phyloP scores from a whole-genome alignment of 2,329 filamentous ascomycete genomes.

The Paecilomyces fulvus region DNA sequence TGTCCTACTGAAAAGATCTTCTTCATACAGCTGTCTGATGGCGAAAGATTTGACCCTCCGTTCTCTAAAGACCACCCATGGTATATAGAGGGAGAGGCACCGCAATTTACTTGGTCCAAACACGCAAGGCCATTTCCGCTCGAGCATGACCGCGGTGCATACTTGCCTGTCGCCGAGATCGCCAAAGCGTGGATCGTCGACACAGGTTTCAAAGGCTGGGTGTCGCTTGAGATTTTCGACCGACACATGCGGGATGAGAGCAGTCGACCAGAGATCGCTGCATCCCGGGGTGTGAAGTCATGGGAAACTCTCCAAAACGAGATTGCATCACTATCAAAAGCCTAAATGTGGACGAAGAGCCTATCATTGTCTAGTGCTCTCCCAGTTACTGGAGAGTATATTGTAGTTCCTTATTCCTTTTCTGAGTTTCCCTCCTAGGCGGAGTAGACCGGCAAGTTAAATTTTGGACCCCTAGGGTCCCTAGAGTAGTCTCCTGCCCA shows the following conservation, averaged over 20 bases:
- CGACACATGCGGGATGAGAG: conserved; percentile 16
- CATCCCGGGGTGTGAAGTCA: conserved; percentile 7
- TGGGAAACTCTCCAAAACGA: too few relatives aligned
- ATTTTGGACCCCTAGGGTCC: too few relatives aligned
- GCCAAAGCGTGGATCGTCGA: conserved; percentile 19
- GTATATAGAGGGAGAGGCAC: not conserved
- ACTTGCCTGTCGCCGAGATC: conserved; percentile 21
- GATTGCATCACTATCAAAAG: too few relatives aligned
- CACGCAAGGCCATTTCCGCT: conserved; percentile 22
- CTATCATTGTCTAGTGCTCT: too few relatives aligned
- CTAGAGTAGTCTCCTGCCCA: too few relatives aligned
- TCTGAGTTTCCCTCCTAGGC: too few relatives aligned
- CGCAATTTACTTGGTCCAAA: not conserved
- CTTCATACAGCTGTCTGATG: conserved; percentile 1
- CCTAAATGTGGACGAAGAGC: too few relatives aligned
- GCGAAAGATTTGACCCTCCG: conserved; percentile 1
- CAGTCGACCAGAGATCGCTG: conserved; percentile 10
- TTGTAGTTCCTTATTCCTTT: too few relatives aligned
- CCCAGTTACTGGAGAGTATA: too few relatives aligned
- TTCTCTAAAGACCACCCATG: not conserved
- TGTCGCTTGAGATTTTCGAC: conserved; percentile 27
- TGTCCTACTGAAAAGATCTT: conserved; percentile 11
- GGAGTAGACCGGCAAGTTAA: too few relatives aligned
- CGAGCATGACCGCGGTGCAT: conserved; percentile 17
- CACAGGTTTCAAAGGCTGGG: conserved; percentile 22